phyloP scores from a whole-genome alignment of 2,329 filamentous ascomycete genomes.

The Allantophomopsis cytisporea region DNA sequence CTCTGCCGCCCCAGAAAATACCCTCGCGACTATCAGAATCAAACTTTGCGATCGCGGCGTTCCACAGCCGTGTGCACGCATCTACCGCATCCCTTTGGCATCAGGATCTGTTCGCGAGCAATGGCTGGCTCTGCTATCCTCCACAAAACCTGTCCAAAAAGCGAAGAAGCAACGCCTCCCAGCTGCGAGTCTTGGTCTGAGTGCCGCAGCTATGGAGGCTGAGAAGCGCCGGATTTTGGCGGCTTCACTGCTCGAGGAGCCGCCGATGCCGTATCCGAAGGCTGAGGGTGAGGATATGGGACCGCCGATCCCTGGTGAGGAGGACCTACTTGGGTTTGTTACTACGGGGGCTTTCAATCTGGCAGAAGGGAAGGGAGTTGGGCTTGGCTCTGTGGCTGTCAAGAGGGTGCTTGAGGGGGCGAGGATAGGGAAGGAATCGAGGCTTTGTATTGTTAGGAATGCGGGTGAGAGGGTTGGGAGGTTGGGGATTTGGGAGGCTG shows the following conservation, averaged over 20 bases:
- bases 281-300: constrained; percentile 26
- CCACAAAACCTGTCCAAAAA: constrained; percentile 9
- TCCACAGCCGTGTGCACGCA: constrained; percentile 57
- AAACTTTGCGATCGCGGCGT: constrained; percentile 57
- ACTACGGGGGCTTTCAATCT: constrained; percentile 79
- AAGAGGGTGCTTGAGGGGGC: constrained; percentile 35
- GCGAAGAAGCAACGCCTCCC: constrained; percentile 5
- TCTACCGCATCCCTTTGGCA: constrained; percentile 65
- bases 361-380: constrained; percentile 59
- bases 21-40: constrained; percentile 48
- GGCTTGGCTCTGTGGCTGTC: constrained; percentile 57
- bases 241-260: constrained; percentile 31
- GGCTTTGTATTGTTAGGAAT: constrained; percentile 68
- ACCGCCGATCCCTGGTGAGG: constrained; percentile 55
- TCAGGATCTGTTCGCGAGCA: constrained; percentile 32
- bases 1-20: constrained; percentile 11
- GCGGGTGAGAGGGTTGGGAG: constrained; percentile 68
- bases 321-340: constrained; percentile 79
- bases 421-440: constrained; percentile 24
- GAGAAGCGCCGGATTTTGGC: constrained; percentile 28
- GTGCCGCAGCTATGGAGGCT: constrained; percentile 16
- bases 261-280: constrained; percentile 22
- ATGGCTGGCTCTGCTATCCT: constrained; percentile 52
- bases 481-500: constrained; percentile 60
- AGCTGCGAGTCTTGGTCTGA: constrained; percentile 12